Evolutionary conservation across 2,329 filamentous ascomycete species (phyloP).

Genomic region (Exophiala bonariae): DNA sequence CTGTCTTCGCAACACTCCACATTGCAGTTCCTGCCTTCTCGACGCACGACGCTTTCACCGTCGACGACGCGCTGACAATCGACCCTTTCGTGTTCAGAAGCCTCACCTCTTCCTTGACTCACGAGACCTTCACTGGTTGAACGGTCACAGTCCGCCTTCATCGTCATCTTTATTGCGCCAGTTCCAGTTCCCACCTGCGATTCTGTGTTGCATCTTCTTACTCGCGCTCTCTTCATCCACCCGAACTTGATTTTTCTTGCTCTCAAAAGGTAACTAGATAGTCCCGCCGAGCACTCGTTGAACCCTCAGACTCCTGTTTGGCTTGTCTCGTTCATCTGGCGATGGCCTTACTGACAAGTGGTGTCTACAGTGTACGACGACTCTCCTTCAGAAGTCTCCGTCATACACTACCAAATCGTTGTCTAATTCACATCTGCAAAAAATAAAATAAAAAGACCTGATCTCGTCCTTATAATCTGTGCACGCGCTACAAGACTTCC

Average conservation of each 20-base stretch:
- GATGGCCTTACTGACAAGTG: constrained; percentile 28
- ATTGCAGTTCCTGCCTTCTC: neutral
- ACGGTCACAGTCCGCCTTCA: constrained; percentile 30
- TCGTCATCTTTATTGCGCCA: constrained; percentile 35
- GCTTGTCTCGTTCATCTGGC: constrained; percentile 28
- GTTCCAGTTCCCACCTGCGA: constrained; percentile 3
- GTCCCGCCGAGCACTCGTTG: constrained; percentile 12
- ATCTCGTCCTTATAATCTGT: too few relatives aligned
- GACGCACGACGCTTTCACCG: constrained; percentile 29
- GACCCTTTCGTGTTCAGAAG: constrained; percentile 36
- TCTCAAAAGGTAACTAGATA: constrained; percentile 22
- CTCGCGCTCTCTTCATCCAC: constrained; percentile 19
- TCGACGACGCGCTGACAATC: constrained; percentile 38
- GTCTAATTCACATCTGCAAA: constrained; percentile 10
- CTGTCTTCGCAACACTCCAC: neutral
- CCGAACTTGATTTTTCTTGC: too few relatives aligned
- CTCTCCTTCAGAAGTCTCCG: constrained; percentile 18
- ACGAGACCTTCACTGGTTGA: constrained; percentile 66
- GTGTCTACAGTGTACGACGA: constrained; percentile 24
- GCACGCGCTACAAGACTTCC: too few relatives aligned
- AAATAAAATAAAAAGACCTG: too few relatives aligned
- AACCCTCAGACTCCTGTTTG: constrained; percentile 18
- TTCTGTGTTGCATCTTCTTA: too few relatives aligned
- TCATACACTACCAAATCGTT: constrained; percentile 20
- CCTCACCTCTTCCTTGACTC: constrained; percentile 31